Evolutionary conservation across 805 yeast species (phyloP).

Genomic region (Clavispora carvajalis): DNA sequence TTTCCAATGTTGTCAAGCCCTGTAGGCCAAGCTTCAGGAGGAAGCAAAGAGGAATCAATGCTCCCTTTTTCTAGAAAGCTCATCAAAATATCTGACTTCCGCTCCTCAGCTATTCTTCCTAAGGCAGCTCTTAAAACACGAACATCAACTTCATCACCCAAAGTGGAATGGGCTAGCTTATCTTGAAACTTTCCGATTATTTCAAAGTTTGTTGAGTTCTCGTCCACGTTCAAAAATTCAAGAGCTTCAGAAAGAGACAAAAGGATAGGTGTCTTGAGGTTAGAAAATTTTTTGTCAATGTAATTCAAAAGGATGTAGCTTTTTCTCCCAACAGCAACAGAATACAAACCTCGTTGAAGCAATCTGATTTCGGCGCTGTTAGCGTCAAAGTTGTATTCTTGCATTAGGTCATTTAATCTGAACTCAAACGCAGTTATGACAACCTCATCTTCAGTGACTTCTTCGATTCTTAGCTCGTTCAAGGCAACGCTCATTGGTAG

Average conservation of each 20-base stretch:
- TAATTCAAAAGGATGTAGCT: constrained; percentile 55
- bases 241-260: constrained; percentile 36
- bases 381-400: constrained; percentile 22
- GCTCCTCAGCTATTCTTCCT: constrained; percentile 47
- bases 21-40: constrained; percentile 75
- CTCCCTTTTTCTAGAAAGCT: constrained; percentile 59
- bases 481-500: constrained; percentile 31
- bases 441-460: constrained; percentile 52
- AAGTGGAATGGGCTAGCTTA: constrained; percentile 10
- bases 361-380: constrained; percentile 34
- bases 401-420: constrained; percentile 47
- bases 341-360: constrained; percentile 51
- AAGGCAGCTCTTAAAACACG: constrained; percentile 55
- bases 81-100: constrained; percentile 50
- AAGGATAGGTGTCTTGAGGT: constrained; percentile 16
- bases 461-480: constrained; percentile 35
- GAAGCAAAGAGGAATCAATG: constrained; percentile 51
- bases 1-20: constrained; percentile 94
- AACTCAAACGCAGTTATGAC: constrained; percentile 71
- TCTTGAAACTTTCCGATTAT: constrained; percentile 49
- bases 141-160: constrained; percentile 39
- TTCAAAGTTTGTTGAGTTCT: constrained; percentile 52
- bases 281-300: constrained; percentile 42
- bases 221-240: constrained; percentile 43
- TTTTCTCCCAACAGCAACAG: constrained; percentile 55